Evolutionary conservation across 495 filamentous ascomycete genomes (phyloP), one percentile per base, ranked within the genome.

Genomic region (Penicillium samsonianum): DNA sequence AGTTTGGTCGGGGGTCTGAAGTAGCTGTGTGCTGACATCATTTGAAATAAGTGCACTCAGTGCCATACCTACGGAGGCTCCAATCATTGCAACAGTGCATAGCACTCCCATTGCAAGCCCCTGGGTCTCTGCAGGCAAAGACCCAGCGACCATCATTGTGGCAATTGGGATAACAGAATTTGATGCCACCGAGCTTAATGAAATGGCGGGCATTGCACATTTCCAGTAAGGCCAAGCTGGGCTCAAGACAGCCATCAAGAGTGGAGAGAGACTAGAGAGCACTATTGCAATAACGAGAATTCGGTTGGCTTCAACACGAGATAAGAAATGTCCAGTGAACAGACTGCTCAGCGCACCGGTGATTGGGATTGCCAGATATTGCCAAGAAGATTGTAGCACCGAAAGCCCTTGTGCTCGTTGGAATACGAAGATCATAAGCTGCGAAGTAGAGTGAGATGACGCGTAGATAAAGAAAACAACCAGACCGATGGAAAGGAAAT

Each of bases 81-180:
- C 85, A 35, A 86, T 67, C 68, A 85, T 82, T 5, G 75, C 64
- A 11, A 82, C 61, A 0, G 80, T 83, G 61, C 84, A 86, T 71
- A 87, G 84, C 0, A 87, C 82, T 16, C 80, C 81, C 7, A 82
- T 82, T 11, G 83, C 82, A 8, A 87, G 68, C 0, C 69, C 78
- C 33, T 68, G 59, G 5, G 48, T 56, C 10, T 65, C 51, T 0
- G 12, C 19, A 19, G 63, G 54, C n/a, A 71, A 69, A 8, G 71
- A 71, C 16, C 62, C 58, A 2, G 80, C 74, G 46, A 86, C 83
- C 48, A 85, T 49, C 14, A 86, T 62, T 58, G 81, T 80, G 4
- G 79, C 74, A 1, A 85, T 72, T 0, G 74, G 78, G 65, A 81
- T 86, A 0, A 85, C 67, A 0, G 69, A 65, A 59, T 84, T 82